Base-by-base conservation (phyloP, 306 rosid genomes). In the Coriaria nepalensis region DNA sequence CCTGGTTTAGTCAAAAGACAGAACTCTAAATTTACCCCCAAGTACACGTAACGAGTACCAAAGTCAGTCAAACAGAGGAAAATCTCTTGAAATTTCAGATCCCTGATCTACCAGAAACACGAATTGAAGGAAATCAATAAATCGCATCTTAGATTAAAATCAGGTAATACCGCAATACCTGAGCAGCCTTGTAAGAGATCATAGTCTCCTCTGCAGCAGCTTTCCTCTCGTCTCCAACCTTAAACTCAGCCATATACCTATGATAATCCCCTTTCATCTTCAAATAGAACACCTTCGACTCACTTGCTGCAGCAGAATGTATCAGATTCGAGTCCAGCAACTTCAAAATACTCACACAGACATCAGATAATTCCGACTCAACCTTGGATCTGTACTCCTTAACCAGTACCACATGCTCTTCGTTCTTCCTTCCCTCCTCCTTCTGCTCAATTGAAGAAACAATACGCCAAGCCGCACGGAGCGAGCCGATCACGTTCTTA, bases 221-320 rank as follows among this genome's bases (percentile, higher is more conserved):
- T 41, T 82, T 82, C 45, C 79, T 59, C 8, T 82, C 72, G 52
- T 79, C 87, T 3, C 64, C 84, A 33, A 61, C 13, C 71, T 73
- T 78, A 56, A 79, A 82, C 81, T 78, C 93, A 0, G 87, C 87
- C 56, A 79, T 13, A 63, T 82, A 82, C 55, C 93, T 57, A 49
- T 82, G 82, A 47, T 83, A 79, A 59, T 83, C 94, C 5, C 87
- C 94, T 40, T 83, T 79, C 94, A 83, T 76, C 62, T 83, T 83
- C 73, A 73, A 66, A 13, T 83, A 83, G 51, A 83, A 83, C 2
- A 83, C 79, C 63, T 79, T 83, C 0, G 79, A 71, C 55, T 83
- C 94, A 9, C 82, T 64, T 0, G 70, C 10, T 2, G 76, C 20
- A 1, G 79, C 80, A 5, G 94, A 83, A 3, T 82, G 79, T 0